A percentile compares a stretch with the other conserved stretches of the same genome.
These are phyloP conservation scores for Corymbia maculata DNA, from an alignment of 345 rosid genomes.

Conservation along the genomic window DNA sequence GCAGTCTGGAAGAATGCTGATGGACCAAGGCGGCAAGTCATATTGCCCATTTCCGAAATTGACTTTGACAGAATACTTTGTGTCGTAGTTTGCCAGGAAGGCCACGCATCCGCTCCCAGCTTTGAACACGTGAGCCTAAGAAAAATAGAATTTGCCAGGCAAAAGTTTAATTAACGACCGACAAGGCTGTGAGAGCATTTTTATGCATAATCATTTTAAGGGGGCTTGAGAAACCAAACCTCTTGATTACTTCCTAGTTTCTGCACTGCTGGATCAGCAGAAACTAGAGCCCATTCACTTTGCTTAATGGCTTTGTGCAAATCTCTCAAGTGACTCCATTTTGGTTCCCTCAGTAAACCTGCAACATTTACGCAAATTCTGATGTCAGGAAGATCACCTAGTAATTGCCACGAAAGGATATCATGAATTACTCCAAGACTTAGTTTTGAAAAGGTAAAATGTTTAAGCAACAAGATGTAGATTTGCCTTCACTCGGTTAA, in stretches of 20 bases:
- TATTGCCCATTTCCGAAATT: constrained; percentile 19
- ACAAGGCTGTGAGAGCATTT: neutral
- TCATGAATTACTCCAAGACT: neutral
- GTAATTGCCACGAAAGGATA: neutral
- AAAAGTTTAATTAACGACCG: neutral
- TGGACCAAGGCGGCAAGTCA: constrained; percentile 39
- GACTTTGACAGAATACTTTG: constrained; percentile 17
- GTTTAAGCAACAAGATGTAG: neutral
- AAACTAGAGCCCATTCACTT: constrained; percentile 31
- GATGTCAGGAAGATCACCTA: neutral
- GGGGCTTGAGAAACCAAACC: constrained; percentile 5
- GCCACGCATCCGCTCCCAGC: constrained; percentile 18
- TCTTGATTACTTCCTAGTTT: constrained; percentile 22
- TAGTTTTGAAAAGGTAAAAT: neutral
- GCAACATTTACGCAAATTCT: neutral
- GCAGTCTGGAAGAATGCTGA: constrained; percentile 40
- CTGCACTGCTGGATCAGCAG: constrained; percentile 28
- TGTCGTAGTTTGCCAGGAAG: constrained; percentile 38
- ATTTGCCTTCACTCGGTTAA: neutral
- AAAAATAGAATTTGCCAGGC: neutral
- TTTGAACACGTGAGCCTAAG: constrained; percentile 34
- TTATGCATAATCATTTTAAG: neutral
- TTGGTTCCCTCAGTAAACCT: constrained; percentile 34
- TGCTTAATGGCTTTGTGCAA: constrained; percentile 37
- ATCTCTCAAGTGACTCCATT: constrained; percentile 36